Conservation (phyloP, 345 rosid species). For the Eutrema japonicum region DNA sequence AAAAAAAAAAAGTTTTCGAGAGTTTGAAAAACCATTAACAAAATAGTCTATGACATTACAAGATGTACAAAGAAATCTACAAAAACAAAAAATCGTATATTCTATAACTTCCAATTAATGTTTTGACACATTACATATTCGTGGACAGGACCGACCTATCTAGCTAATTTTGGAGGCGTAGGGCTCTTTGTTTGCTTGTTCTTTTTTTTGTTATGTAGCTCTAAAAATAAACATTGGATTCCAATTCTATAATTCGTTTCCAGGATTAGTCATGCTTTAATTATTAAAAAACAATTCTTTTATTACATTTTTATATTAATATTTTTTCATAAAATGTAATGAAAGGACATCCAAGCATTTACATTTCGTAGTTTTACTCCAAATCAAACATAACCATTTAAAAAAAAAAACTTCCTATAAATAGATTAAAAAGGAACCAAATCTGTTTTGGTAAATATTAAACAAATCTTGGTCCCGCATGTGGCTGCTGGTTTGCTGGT, state of each 20-base stretch:
- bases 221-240: conserved; percentile 1
- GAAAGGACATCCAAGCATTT: neutral
- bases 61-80: neutral
- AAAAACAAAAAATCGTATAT: neutral
- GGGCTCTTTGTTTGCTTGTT: neutral
- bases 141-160: neutral
- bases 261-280: neutral
- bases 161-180: neutral
- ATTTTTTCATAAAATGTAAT: neutral
- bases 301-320: neutral
- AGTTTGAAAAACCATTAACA: neutral
- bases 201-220: neutral
- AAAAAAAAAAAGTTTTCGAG: neutral
- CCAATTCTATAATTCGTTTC: neutral
- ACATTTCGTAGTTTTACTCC: neutral
- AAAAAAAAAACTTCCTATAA: neutral
- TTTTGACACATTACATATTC: neutral
- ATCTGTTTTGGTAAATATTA: neutral
- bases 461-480: conserved; percentile 2
- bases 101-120: neutral
- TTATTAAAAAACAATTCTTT: neutral
- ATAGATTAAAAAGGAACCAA: neutral
- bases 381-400: neutral
- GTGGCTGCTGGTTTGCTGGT: conserved; percentile 14
- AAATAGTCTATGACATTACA: neutral